Evolutionary conservation across 345 rosid species (phyloP).

Genomic region (Gossypium sturtianum): DNA sequence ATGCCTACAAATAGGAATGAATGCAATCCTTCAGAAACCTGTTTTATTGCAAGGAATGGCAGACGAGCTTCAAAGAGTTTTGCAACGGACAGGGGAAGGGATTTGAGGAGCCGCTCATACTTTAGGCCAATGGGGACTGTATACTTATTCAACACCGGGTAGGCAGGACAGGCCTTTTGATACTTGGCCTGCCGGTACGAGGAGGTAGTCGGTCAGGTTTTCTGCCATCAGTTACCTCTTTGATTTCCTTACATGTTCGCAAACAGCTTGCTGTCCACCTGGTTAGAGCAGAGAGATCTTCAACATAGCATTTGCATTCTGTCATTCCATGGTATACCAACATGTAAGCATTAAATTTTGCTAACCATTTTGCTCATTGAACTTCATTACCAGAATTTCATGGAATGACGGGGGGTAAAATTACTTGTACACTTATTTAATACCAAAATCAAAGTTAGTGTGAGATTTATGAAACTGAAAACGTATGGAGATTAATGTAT

Average conservation of each 20-base stretch:
- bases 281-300: slow-evolving; percentile 1
- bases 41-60: slow-evolving; percentile 73
- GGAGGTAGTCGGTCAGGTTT: background rate
- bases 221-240: background rate
- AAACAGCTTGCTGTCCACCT: background rate
- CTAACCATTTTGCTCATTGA: slow-evolving; percentile 12
- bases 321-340: slow-evolving; percentile 14
- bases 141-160: background rate
- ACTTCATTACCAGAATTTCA: slow-evolving; percentile 10
- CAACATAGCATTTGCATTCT: slow-evolving; percentile 8
- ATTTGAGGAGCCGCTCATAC: slow-evolving; percentile 14
- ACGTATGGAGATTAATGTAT: background rate
- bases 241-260: background rate
- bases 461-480: slow-evolving; percentile 1
- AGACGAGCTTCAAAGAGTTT: slow-evolving; percentile 66
- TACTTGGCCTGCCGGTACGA: background rate
- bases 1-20: slow-evolving; percentile 78
- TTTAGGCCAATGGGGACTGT: background rate
- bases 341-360: slow-evolving; percentile 9
- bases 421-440: background rate
- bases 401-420: slow-evolving; percentile 13
- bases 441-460: slow-evolving; percentile 17
- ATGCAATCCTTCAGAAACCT: slow-evolving; percentile 85
- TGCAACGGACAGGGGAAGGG: slow-evolving; percentile 61
- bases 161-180: background rate